Conservation (phyloP, 371 early-diverging fungal genomes). For the Scutellospora calospora region DNA sequence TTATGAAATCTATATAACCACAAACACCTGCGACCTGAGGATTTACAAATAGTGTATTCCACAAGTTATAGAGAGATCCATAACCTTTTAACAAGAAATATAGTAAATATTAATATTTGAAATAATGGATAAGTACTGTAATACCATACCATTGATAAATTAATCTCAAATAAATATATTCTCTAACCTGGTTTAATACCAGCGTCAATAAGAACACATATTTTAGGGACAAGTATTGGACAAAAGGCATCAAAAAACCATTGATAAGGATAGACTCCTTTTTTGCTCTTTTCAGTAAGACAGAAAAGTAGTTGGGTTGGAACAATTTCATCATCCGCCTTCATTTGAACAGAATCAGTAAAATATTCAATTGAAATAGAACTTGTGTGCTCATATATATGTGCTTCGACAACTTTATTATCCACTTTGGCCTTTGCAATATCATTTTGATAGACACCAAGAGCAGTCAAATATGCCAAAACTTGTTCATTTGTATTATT, state of each 20-base stretch:
- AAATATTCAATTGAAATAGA: constrained; percentile 65
- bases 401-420: constrained; percentile 71
- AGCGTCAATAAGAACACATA: constrained; percentile 81
- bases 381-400: constrained; percentile 85
- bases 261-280: constrained; percentile 88
- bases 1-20: constrained; percentile 86
- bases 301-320: constrained; percentile 86
- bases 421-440: constrained; percentile 69
- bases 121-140: no score
- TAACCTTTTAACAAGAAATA: no score
- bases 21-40: constrained; percentile 84
- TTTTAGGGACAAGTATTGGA: constrained; percentile 70
- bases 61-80: no score
- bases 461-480: constrained; percentile 64
- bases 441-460: constrained; percentile 80
- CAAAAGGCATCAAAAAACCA: constrained; percentile 90
- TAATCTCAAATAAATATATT: no score
- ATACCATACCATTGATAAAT: no score
- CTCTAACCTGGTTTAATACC: constrained; percentile 67
- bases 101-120: no score
- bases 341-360: constrained; percentile 51
- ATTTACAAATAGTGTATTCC: constrained; percentile 74
- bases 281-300: constrained; percentile 86
- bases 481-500: constrained; percentile 69
- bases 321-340: constrained; percentile 48